Base-by-base conservation (phyloP, 805 yeast genomes). In the Candida orba region DNA sequence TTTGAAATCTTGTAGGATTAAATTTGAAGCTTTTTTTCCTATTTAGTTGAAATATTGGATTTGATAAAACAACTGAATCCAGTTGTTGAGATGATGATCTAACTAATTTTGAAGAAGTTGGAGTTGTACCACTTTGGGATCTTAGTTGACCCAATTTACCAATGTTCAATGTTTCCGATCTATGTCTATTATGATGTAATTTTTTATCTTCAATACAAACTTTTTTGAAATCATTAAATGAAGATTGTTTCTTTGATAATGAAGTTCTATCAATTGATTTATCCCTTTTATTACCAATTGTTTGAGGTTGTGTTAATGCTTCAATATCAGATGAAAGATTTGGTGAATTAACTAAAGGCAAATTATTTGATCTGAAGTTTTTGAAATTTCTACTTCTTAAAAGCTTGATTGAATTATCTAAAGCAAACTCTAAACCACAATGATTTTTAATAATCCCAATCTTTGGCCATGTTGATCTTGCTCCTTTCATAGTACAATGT, bases 391-490 rank as follows among this genome's bases (percentile, higher is more conserved):
- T 68, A 7, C 85, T 80, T 50, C 88, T 71, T 43, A 89, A 60
- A 8, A 63, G 57, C n/a, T 81, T 71, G 8, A 93, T 88, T 8
- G 93, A 84, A 46, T 73, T 75, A 61, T 91, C 98, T 34, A 91
- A 67, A 0, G 89, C 84, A 61, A 91, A 82, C 57, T 91, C 99
- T 29, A 89, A 78, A 0, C 93, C 81, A 63, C 96, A 89, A 57
- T 88, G 96, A 60, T 93, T 91, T 52, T 81, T 75, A 38, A 91
- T 87, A 36, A 90, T 72, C 2, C 95, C 78, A 5, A 93, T 63
- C 56, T 87, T 86, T 0, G 96, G 95, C 97, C 98, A 91, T 0
- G 96, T 82, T 0, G 96, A 91, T 45, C 86, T 68, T 1, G 95
- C 93, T 1, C 98, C 99, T 49, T 95, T 73, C 34, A 79, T 71